Conservation (phyloP, 352 stramenopile genomes). For the Pythium coloratum region DNA sequence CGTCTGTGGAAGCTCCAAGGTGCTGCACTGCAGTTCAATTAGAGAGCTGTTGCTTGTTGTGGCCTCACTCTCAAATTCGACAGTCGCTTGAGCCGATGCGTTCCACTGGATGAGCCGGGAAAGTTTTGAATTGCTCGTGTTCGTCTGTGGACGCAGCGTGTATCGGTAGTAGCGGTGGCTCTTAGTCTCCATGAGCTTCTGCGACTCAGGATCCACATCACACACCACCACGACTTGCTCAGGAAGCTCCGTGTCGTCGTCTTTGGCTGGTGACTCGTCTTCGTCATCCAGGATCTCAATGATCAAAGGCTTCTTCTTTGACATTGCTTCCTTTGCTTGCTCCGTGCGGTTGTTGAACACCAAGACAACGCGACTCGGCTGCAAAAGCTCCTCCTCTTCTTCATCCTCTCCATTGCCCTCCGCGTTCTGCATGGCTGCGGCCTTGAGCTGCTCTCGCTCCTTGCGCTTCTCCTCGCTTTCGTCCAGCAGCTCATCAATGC, state of each 20-base stretch:
- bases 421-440: neutral
- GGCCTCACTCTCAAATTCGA: constrained; percentile 29
- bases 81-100: constrained; percentile 39
- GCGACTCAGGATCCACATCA: constrained; percentile 39
- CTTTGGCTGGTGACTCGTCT: constrained; percentile 9
- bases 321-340: neutral
- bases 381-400: constrained; percentile 15
- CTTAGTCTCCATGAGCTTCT: constrained; percentile 58
- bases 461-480: constrained; percentile 25
- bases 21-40: constrained; percentile 37
- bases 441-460: constrained; percentile 11
- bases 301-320: constrained; percentile 53
- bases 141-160: constrained; percentile 27
- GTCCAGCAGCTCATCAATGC: constrained; percentile 75
- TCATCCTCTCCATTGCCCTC: constrained; percentile 15
- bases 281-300: constrained; percentile 53
- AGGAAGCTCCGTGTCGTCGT: constrained; percentile 6
- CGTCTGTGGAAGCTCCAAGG: constrained; percentile 43
- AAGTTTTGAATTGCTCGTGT: neutral
- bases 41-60: neutral
- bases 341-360: constrained; percentile 38
- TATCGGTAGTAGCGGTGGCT: constrained; percentile 66
- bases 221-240: constrained; percentile 39
- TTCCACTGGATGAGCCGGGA: constrained; percentile 31
- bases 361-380: constrained; percentile 40